These are phyloP conservation scores for Populus ilicifolia DNA, from an alignment of 345 rosid genomes.

Conservation along the genomic window DNA sequence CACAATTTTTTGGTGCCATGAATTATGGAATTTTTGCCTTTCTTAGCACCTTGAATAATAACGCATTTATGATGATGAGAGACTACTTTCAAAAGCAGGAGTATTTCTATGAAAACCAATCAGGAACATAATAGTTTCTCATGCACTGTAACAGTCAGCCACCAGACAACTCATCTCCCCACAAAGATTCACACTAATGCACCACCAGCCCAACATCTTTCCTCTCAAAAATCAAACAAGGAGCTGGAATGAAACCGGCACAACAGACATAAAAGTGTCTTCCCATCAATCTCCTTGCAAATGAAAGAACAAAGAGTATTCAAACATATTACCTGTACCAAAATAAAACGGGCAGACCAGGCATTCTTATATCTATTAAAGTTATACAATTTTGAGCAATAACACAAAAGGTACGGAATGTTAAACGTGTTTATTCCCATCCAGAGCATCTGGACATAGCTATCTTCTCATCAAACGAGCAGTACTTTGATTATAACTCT, in stretches of 20 bases:
- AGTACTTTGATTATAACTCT: not conserved
- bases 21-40: not conserved
- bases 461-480: not conserved
- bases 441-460: not conserved
- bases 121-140: not conserved
- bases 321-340: not conserved
- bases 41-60: not conserved
- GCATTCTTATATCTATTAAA: not conserved
- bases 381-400: not conserved
- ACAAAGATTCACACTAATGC: not conserved
- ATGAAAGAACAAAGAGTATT: not conserved
- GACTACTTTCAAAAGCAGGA: not conserved
- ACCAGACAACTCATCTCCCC: not conserved
- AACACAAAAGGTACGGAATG: not conserved
- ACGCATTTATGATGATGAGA: not conserved
- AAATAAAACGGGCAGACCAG: not conserved
- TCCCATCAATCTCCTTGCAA: conserved; percentile 1
- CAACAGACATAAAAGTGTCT: not conserved
- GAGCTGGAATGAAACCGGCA: not conserved
- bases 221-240: not conserved
- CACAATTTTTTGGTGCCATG: not conserved
- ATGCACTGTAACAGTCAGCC: not conserved
- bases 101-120: not conserved
- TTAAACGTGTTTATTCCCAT: not conserved
- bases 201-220: not conserved